These are phyloP conservation scores for Plantago elongata DNA, from an alignment of 257 asterid species.

Conservation along the genomic window DNA sequence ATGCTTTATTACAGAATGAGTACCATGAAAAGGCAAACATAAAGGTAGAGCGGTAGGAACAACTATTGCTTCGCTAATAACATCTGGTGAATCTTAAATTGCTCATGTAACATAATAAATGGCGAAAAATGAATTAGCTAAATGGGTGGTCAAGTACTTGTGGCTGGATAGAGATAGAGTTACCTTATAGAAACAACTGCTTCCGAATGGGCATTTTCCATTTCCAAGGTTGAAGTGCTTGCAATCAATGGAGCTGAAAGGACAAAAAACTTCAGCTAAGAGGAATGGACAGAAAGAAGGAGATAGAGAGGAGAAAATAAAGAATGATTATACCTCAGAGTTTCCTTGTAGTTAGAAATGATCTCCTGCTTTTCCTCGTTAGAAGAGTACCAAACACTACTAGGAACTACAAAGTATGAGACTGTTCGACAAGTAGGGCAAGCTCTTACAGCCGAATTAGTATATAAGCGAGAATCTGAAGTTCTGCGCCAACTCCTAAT, in stretches of 20 bases:
- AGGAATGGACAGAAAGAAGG: slow-evolving; percentile 1
- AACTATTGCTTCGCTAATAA: neutral
- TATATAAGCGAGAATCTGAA: slow-evolving; percentile 54
- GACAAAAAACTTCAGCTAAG: slow-evolving; percentile 12
- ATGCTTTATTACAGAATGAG: slow-evolving; percentile 1
- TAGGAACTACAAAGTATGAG: slow-evolving; percentile 73
- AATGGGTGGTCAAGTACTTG: neutral
- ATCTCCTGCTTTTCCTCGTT: slow-evolving; percentile 59
- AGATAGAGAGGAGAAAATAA: neutral
- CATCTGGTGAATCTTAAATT: neutral
- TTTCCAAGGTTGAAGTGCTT: slow-evolving; percentile 75
- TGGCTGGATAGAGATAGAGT: slow-evolving; percentile 2
- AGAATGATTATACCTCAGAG: slow-evolving; percentile 40
- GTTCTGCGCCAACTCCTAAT: slow-evolving; percentile 77
- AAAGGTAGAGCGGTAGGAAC: neutral
- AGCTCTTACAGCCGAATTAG: slow-evolving; percentile 63
- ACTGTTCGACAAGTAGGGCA: slow-evolving; percentile 74
- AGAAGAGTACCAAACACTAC: slow-evolving; percentile 59
- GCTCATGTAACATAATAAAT: neutral
- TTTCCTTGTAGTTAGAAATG: slow-evolving; percentile 48
- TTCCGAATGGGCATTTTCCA: slow-evolving; percentile 77
- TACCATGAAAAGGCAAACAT: neutral
- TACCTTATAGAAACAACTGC: slow-evolving; percentile 76
- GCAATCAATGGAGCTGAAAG: slow-evolving; percentile 69
- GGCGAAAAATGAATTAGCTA: slow-evolving; percentile 11